These are phyloP conservation scores for Brettanomyces anomalus DNA, from an alignment of 805 yeast species.

Conservation along the genomic window DNA sequence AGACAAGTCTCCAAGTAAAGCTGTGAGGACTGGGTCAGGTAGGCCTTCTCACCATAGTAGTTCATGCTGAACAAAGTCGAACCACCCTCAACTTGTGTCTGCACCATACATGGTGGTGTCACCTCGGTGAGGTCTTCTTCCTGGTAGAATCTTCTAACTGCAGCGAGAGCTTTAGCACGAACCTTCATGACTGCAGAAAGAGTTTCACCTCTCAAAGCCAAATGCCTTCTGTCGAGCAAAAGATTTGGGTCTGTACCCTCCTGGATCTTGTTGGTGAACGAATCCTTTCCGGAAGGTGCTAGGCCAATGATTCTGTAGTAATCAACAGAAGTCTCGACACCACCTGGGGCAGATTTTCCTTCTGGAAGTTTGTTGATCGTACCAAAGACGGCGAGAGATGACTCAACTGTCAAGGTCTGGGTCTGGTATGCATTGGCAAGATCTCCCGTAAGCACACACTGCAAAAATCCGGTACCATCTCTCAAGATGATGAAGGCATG, in stretches of 20 bases:
- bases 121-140: slow-evolving; percentile 81
- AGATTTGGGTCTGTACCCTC: slow-evolving; percentile 92
- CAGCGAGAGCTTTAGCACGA: slow-evolving; percentile 66
- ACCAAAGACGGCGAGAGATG: slow-evolving; percentile 77
- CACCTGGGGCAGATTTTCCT: slow-evolving; percentile 96
- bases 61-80: slow-evolving; percentile 87
- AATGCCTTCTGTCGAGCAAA: slow-evolving; percentile 89
- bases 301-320: slow-evolving; percentile 82
- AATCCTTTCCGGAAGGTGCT: slow-evolving; percentile 94
- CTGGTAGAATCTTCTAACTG: slow-evolving; percentile 67
- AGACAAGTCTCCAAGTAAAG: slow-evolving; percentile 92
- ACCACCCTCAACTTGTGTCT: slow-evolving; percentile 99
- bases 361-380: slow-evolving; percentile 77
- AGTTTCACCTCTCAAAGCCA: slow-evolving; percentile 94
- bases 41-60: slow-evolving; percentile 97
- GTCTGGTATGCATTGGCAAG: slow-evolving; percentile 88
- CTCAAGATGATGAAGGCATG: slow-evolving; percentile 83
- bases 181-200: slow-evolving; percentile 90
- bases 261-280: slow-evolving; percentile 89
- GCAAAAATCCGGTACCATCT: slow-evolving; percentile 91
- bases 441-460: slow-evolving; percentile 82
- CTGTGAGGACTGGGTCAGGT: slow-evolving; percentile 93
- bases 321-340: slow-evolving; percentile 88
- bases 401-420: slow-evolving; percentile 76
- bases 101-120: slow-evolving; percentile 99